phyloP scores from a whole-genome alignment of 306 rosid species.

The Sphenostylis stenocarpa region DNA sequence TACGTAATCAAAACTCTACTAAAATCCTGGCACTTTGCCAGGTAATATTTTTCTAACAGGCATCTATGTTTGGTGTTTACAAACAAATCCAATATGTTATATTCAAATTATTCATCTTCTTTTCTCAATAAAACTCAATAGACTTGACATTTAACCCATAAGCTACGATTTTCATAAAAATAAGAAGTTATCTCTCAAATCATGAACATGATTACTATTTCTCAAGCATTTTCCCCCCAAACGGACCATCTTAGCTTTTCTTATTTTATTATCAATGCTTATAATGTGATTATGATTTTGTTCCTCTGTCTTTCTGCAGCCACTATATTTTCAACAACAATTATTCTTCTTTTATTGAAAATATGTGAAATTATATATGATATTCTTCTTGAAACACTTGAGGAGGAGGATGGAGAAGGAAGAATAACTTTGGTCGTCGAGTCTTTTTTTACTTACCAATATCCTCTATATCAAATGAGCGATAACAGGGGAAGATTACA shows the following conservation, averaged over 20 bases:
- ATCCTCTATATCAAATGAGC: not conserved
- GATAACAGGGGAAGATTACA: not conserved
- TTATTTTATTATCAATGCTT: not conserved
- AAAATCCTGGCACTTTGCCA: not conserved
- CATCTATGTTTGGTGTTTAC: slow-evolving; percentile 18
- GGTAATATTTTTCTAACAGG: slow-evolving; percentile 1
- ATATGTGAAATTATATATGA: not conserved
- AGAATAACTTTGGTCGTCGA: not conserved
- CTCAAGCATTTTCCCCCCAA: slow-evolving; percentile 14
- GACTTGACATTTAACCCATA: not conserved
- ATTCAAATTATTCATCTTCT: slow-evolving; percentile 11
- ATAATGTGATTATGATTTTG: not conserved
- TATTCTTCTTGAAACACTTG: slow-evolving; percentile 21
- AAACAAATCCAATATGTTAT: not conserved
- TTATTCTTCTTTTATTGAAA: slow-evolving; percentile 5
- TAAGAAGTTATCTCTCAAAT: slow-evolving; percentile 10
- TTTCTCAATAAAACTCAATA: slow-evolving; percentile 1
- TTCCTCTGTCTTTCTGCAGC: not conserved
- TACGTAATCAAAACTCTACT: not conserved
- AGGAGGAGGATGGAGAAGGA: slow-evolving; percentile 24
- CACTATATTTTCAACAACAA: not conserved
- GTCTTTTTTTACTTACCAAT: not conserved
- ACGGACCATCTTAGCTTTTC: not conserved
- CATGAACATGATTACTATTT: slow-evolving; percentile 10
- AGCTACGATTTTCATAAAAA: not conserved